Conservation (phyloP, 2,329 filamentous ascomycete genomes). For the Neodidymelliopsis sp. region DNA sequence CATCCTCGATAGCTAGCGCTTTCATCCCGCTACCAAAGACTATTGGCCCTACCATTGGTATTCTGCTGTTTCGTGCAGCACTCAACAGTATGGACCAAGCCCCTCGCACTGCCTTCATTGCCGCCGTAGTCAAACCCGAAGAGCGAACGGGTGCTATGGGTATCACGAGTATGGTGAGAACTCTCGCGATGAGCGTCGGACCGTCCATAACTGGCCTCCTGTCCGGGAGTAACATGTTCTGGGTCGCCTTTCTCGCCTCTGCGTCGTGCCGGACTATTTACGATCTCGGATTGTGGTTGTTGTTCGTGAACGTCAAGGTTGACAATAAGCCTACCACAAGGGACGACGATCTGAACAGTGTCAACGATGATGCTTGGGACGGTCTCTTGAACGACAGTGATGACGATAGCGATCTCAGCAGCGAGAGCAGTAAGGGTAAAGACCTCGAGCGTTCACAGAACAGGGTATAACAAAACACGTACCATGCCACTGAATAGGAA, state of each 20-base stretch:
- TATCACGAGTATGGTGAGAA: slow-evolving; percentile 68
- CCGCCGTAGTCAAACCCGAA: slow-evolving; percentile 68
- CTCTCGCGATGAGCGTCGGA: slow-evolving; percentile 62
- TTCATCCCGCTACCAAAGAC: slow-evolving; percentile 63
- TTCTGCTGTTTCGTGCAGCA: slow-evolving; percentile 67
- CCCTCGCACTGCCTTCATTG: slow-evolving; percentile 70
- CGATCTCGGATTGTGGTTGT: slow-evolving; percentile 48
- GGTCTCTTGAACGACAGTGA: slow-evolving; percentile 42
- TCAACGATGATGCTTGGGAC: slow-evolving; percentile 40
- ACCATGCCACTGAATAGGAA: too few relatives aligned
- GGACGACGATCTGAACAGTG: slow-evolving; percentile 30
- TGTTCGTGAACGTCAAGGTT: slow-evolving; percentile 49
- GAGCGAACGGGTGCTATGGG: slow-evolving; percentile 76
- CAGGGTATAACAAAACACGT: too few relatives aligned
- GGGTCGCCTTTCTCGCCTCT: slow-evolving; percentile 49
- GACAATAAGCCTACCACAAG: slow-evolving; percentile 23
- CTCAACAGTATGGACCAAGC: slow-evolving; percentile 76
- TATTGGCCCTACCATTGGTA: slow-evolving; percentile 60
- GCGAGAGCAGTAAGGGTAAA: slow-evolving; percentile 32
- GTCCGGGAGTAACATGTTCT: slow-evolving; percentile 45
- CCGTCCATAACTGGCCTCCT: slow-evolving; percentile 48
- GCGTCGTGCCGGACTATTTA: slow-evolving; percentile 47
- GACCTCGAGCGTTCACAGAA: slow-evolving; percentile 23
- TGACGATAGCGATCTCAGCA: slow-evolving; percentile 32
- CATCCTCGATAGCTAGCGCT: slow-evolving; percentile 65